Conservation (phyloP, 106 monocot species). For the Dioscorea alata region DNA sequence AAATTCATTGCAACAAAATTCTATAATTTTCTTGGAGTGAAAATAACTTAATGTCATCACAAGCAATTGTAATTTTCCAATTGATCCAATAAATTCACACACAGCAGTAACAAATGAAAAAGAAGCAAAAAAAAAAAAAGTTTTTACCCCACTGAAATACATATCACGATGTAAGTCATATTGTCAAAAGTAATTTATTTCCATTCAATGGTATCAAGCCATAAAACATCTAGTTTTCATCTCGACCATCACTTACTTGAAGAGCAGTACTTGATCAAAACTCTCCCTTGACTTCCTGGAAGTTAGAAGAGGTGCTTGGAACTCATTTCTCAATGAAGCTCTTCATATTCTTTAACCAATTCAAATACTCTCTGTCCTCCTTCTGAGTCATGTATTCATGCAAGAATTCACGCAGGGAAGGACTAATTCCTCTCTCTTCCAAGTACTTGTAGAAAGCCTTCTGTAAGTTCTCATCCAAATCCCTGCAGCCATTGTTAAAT, state of each 20-base stretch:
- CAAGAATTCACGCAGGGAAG: conserved; percentile 38
- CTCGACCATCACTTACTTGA: background rate
- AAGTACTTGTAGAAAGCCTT: conserved; percentile 49
- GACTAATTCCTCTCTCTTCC: conserved; percentile 45
- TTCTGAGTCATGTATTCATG: conserved; percentile 56
- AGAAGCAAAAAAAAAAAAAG: too few species aligned
- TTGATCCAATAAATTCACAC: too few species aligned
- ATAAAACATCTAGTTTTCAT: background rate
- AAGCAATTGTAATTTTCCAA: too few species aligned
- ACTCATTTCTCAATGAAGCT: conserved; percentile 44
- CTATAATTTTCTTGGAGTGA: too few species aligned
- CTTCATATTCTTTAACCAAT: conserved; percentile 64
- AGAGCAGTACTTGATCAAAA: background rate
- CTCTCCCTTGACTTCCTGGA: background rate
- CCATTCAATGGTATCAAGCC: background rate
- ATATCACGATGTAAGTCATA: background rate
- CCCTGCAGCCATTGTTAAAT: conserved; percentile 28
- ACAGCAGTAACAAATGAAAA: too few species aligned
- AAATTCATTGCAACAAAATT: too few species aligned
- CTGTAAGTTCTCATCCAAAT: conserved; percentile 69
- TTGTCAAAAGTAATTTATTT: background rate
- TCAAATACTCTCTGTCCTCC: conserved; percentile 55
- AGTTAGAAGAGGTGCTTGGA: background rate
- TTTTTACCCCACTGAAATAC: too few species aligned
- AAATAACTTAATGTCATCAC: too few species aligned